phyloP scores from a whole-genome alignment of 2,329 filamentous ascomycete genomes.

The Pyrenochaeta sp. region DNA sequence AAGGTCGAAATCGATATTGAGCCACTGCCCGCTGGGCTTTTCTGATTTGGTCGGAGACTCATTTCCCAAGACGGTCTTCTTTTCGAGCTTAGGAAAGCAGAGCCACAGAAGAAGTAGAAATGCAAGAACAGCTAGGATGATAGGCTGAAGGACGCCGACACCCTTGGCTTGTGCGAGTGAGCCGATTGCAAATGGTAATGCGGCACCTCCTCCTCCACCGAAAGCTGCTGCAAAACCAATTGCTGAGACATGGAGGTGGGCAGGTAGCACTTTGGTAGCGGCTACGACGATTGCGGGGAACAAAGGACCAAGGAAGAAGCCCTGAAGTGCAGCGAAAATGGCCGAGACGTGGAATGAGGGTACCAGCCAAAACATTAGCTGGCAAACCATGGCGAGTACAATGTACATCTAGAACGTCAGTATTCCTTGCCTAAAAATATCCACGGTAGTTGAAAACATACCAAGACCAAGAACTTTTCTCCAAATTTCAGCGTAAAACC shows the following conservation, averaged over 20 bases:
- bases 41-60: not conserved
- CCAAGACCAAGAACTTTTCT: slow-evolving; percentile 64
- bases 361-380: slow-evolving; percentile 80
- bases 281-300: slow-evolving; percentile 77
- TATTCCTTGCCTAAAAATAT: slow-evolving; percentile 35
- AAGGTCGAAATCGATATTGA: slow-evolving; percentile 30
- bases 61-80: slow-evolving; percentile 9
- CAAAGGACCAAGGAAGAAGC: slow-evolving; percentile 79
- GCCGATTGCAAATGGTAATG: slow-evolving; percentile 69
- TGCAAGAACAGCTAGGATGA: slow-evolving; percentile 60
- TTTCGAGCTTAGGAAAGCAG: slow-evolving; percentile 26
- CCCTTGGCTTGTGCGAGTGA: slow-evolving; percentile 68
- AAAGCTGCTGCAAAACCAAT: slow-evolving; percentile 81
- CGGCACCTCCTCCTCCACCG: slow-evolving; percentile 73
- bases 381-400: slow-evolving; percentile 63
- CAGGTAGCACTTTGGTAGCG: slow-evolving; percentile 74
- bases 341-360: slow-evolving; percentile 75
- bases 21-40: slow-evolving; percentile 12
- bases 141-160: slow-evolving; percentile 64
- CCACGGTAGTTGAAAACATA: slow-evolving; percentile 48
- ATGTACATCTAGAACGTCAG: slow-evolving; percentile 62
- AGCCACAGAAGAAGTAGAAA: slow-evolving; percentile 60
- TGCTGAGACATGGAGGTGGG: slow-evolving; percentile 74
- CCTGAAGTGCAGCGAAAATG: slow-evolving; percentile 72
- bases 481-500: slow-evolving; percentile 77